A percentile compares a stretch with the other conserved stretches of the same genome.
These are phyloP conservation scores for Claviceps maximensis DNA, from an alignment of 2,329 filamentous ascomycete genomes.

Conservation along the genomic window DNA sequence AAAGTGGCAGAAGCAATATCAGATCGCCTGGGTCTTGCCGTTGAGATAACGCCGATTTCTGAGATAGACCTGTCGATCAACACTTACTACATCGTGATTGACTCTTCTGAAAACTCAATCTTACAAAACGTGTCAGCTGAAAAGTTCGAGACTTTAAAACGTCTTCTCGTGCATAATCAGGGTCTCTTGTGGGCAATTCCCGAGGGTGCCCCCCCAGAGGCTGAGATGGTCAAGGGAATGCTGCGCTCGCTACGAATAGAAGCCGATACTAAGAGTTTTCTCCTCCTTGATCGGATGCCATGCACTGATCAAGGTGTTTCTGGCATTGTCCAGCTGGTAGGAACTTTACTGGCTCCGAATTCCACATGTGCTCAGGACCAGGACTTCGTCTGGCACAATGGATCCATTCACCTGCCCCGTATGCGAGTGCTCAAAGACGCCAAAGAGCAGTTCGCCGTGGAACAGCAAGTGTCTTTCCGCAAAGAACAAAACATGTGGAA, in stretches of 20 bases:
- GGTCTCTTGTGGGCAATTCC: conserved; percentile 8
- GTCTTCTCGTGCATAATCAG: conserved; percentile 1
- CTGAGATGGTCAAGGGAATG: conserved; percentile 5
- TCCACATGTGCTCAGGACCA: conserved; percentile 1
- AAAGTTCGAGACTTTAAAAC: conserved; percentile 4
- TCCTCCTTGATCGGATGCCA: conserved; percentile 4
- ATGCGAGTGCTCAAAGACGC: conserved; percentile 1
- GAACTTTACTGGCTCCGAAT: not conserved
- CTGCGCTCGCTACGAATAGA: conserved; percentile 7
- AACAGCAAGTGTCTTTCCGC: conserved; percentile 8
- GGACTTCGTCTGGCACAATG: conserved; percentile 8
- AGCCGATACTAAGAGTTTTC: conserved; percentile 1
- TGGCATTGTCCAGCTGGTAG: conserved; percentile 3
- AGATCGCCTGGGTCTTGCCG: not conserved
- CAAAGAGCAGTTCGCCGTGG: conserved; percentile 6
- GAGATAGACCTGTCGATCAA: conserved; percentile 1
- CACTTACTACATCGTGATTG: conserved; percentile 3
- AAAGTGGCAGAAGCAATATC: not conserved
- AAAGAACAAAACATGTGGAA: conserved; percentile 12
- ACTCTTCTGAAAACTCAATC: not conserved
- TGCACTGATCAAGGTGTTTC: not conserved
- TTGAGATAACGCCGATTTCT: not conserved
- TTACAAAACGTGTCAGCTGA: not conserved
- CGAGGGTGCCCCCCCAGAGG: conserved; percentile 3
- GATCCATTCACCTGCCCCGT: conserved; percentile 6